Percentiles rank a stretch among this genome's conserved stretches.
Evolutionary conservation across 2,329 filamentous ascomycete species (phyloP).

Genomic region (Zelopaecilomyces penicillatus): DNA sequence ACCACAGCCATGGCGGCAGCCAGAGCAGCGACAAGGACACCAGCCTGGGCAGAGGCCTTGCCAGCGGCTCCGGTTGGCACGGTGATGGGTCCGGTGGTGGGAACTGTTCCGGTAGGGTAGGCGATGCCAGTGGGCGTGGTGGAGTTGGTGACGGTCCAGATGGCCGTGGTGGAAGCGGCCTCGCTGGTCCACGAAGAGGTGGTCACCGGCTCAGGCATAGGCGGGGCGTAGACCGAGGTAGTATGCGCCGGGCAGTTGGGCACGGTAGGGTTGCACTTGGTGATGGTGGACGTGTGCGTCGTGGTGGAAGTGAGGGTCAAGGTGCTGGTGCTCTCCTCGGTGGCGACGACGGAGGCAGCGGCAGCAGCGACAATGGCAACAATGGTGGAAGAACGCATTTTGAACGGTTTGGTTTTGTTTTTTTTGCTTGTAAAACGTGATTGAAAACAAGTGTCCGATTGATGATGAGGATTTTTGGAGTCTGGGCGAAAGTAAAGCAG

Average conservation of each 20-base stretch:
- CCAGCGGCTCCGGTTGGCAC: conserved; percentile 25
- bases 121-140: conserved; percentile 15
- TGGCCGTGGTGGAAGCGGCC: conserved; percentile 6
- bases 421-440: not conserved
- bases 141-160: conserved; percentile 26
- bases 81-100: conserved; percentile 11
- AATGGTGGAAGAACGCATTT: conserved; percentile 39
- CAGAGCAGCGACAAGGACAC: conserved; percentile 31
- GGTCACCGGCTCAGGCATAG: conserved; percentile 7
- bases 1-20: conserved; percentile 32
- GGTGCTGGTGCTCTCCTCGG: conserved; percentile 22
- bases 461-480: too few species aligned
- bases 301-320: conserved; percentile 36
- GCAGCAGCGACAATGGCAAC: conserved; percentile 32
- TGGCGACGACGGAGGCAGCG: conserved; percentile 30
- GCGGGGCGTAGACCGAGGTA: conserved; percentile 18
- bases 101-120: conserved; percentile 8
- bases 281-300: conserved; percentile 38
- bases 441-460: too few species aligned
- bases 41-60: conserved; percentile 29
- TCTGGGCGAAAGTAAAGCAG: too few species aligned
- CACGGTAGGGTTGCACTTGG: conserved; percentile 35
- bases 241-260: conserved; percentile 34
- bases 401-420: conserved; percentile 18
- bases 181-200: conserved; percentile 11